These are phyloP conservation scores for Apiospora arundinis DNA, from an alignment of 2,329 filamentous ascomycete genomes.

Conservation along the genomic window DNA sequence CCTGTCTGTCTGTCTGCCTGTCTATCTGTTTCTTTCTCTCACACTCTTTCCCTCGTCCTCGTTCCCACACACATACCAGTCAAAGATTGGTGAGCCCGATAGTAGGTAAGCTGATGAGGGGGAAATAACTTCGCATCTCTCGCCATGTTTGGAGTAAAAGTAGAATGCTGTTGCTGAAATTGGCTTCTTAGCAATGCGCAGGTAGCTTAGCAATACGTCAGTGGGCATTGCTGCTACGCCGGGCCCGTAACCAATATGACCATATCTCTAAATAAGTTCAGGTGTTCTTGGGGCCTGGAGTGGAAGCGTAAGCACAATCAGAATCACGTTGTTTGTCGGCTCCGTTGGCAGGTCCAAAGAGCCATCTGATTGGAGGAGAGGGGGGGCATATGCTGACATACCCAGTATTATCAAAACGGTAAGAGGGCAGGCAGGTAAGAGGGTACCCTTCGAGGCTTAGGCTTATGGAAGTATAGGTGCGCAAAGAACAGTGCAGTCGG, in stretches of 20 bases:
- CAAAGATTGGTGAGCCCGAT: background rate
- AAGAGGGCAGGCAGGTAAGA: too few species aligned
- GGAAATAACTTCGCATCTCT: background rate
- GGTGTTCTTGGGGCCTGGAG: background rate
- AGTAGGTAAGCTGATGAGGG: background rate
- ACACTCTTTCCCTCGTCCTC: background rate
- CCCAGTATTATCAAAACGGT: background rate
- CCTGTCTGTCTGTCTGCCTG: background rate
- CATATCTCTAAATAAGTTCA: constrained; percentile 3
- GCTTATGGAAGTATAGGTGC: background rate
- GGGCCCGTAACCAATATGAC: constrained; percentile 2
- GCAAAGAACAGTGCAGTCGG: constrained; percentile 1
- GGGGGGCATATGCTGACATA: background rate
- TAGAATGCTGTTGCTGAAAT: constrained; percentile 10
- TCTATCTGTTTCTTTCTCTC: background rate
- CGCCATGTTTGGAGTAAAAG: background rate
- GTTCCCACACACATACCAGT: background rate
- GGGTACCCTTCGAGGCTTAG: too few species aligned
- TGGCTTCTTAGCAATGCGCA: constrained; percentile 11
- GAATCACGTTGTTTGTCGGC: background rate
- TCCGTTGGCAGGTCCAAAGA: background rate
- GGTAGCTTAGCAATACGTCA: constrained; percentile 13
- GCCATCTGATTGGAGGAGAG: background rate
- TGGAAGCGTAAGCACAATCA: background rate
- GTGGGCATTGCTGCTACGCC: constrained; percentile 11